A percentile compares a stretch with the other conserved stretches of the same genome.
phyloP scores from a whole-genome alignment of 371 early-diverging fungal species.

The Rhizopus sp. region DNA sequence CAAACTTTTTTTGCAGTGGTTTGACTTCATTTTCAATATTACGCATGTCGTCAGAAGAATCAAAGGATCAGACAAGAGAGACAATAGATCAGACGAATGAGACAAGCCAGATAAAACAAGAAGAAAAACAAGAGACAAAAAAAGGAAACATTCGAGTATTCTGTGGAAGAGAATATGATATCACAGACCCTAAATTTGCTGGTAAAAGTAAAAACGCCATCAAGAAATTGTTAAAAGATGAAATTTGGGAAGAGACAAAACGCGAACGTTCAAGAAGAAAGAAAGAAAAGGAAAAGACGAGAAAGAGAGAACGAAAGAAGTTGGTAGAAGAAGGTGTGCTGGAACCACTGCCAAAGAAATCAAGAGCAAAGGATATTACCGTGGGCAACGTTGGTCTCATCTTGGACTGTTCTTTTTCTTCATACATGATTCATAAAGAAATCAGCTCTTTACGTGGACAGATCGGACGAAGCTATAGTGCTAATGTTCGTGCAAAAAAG shows the following conservation, averaged over 20 bases:
- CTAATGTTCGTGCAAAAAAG: constrained; percentile 52
- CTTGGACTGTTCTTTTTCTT: constrained; percentile 78
- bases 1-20: no score
- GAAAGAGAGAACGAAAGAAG: constrained; percentile 31
- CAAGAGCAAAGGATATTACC: constrained; percentile 27
- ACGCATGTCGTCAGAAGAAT: not conserved
- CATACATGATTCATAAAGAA: constrained; percentile 77
- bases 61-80: not conserved
- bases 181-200: constrained; percentile 46
- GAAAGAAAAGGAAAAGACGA: constrained; percentile 37
- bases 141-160: constrained; percentile 27
- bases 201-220: constrained; percentile 46
- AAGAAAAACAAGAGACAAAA: constrained; percentile 1
- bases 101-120: not conserved
- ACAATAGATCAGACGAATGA: not conserved
- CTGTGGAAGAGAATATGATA: constrained; percentile 38
- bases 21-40: not conserved
- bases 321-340: constrained; percentile 38
- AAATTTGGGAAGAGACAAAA: constrained; percentile 36
- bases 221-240: constrained; percentile 42
- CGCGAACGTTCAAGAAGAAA: constrained; percentile 30
- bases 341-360: constrained; percentile 35
- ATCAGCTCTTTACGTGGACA: constrained; percentile 68
- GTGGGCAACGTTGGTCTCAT: constrained; percentile 51
- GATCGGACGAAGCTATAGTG: constrained; percentile 69